Evolutionary conservation across 805 yeast species (phyloP), one percentile per base, ranked within the genome.

Genomic region (Saccharomyces eubayanus): DNA sequence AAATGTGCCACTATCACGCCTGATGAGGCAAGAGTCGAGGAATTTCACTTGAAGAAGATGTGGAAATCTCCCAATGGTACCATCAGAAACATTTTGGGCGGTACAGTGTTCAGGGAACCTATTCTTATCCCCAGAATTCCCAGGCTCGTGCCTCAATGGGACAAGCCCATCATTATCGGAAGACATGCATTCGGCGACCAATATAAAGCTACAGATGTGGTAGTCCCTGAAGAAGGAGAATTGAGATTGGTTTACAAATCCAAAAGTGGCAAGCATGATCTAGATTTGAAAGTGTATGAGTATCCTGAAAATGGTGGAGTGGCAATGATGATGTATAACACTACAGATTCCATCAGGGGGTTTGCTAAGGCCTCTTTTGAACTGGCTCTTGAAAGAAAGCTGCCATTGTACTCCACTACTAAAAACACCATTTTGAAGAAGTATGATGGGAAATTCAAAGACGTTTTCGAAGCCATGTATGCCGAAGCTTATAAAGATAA

Each of bases 1-100:
- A 92, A 92, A 76, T 92, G 98, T 76, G 98, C 98, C 54, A 92
- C 98, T 51, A 92, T 92, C 71, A 92, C 98, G n/a, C 97, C 98
- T 6, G 96, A 89, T 69, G 98, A 92, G 76, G 94, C 89, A 49
- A 83, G 98, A 66, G 97, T 92, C 51, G 77, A 87, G 72, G 98
- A 92, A 73, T 92, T 89, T 73, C 75, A 80, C 53, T 79, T 92
- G 72, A 90, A 92, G 76, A 87, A 90, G 72, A 92, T 92, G 98
- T 92, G 97, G 97, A 79, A 86, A 56, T 89, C 96, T 14, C 98
- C 98, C 59, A 92, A 92, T 73, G 98, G 98, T 56, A 92, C 98
- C 50, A 88, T 92, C 70, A 85, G 98, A 75, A 92, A 92, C 76
- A 85, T 92, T 57, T 77, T 92, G 56, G 97, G 97, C 50, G 98